Evolutionary conservation across 73 alveolate genomes (phyloP).

Genomic region (Tetrahymena malaccensis): DNA sequence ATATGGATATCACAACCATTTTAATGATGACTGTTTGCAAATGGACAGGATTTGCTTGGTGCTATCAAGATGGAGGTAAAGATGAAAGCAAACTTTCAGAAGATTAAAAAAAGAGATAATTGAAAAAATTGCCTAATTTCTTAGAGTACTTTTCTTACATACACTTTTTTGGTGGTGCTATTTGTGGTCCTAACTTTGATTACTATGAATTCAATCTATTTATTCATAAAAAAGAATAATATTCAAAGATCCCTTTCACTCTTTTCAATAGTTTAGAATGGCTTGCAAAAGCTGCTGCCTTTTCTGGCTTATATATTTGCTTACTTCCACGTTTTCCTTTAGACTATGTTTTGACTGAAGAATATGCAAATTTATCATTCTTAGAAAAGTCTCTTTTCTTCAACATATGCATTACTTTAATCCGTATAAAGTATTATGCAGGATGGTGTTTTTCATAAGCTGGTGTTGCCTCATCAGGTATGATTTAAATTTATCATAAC

Average conservation of each 20-base stretch:
- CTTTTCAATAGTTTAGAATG: conserved; percentile 33
- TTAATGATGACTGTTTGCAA: conserved; percentile 23
- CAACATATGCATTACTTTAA: conserved; percentile 46
- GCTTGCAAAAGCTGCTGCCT: conserved; percentile 42
- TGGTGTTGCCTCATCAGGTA: conserved; percentile 32
- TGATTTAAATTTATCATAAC: neutral
- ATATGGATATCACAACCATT: conserved; percentile 26
- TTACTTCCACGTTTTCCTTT: conserved; percentile 47
- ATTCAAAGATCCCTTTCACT: conserved; percentile 52
- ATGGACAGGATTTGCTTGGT: conserved; percentile 41
- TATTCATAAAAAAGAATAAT: conserved; percentile 55
- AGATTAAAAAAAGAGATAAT: conserved; percentile 5
- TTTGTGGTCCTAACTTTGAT: conserved; percentile 84
- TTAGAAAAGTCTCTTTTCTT: conserved; percentile 44
- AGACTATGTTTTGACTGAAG: conserved; percentile 47
- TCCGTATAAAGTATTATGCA: conserved; percentile 39
- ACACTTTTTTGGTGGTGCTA: neutral
- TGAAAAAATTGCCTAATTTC: conserved; percentile 9
- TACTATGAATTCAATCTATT: conserved; percentile 72
- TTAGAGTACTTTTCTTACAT: conserved; percentile 20
- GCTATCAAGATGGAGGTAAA: conserved; percentile 21
- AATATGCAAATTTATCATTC: conserved; percentile 45
- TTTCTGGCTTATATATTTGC: conserved; percentile 42
- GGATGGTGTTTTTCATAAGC: conserved; percentile 38
- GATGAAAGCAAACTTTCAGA: neutral